Percentiles rank a stretch among this genome's conserved stretches.
These are phyloP conservation scores for Gloeostereum incarnatum DNA, from an alignment of 768 basidiomycete species.

Conservation along the genomic window DNA sequence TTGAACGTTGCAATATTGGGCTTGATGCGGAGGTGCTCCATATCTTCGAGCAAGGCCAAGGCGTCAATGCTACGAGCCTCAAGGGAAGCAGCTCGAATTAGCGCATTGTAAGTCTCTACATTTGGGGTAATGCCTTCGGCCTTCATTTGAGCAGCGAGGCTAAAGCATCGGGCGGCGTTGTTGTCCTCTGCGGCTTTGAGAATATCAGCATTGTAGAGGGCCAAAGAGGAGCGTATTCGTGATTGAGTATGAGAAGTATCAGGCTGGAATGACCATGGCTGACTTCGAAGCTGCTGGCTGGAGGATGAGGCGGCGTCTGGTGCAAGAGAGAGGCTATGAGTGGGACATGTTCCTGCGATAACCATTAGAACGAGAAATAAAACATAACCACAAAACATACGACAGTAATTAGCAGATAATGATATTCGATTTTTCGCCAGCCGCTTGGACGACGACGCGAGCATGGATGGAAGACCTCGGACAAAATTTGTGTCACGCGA, in stretches of 20 bases:
- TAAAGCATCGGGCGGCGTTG: constrained; percentile 30
- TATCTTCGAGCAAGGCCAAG: constrained; percentile 63
- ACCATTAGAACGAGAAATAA: background rate
- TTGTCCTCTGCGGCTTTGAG: constrained; percentile 24
- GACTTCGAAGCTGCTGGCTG: constrained; percentile 1
- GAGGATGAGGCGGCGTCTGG: background rate
- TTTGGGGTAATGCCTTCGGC: constrained; percentile 40
- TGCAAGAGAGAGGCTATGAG: background rate
- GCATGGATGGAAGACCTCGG: background rate
- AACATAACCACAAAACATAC: too few relatives aligned
- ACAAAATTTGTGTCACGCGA: constrained; percentile 2
- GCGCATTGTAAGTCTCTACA: constrained; percentile 41
- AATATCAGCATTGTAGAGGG: constrained; percentile 24
- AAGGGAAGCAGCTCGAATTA: constrained; percentile 40
- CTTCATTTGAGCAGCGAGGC: constrained; percentile 51
- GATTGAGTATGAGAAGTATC: constrained; percentile 17
- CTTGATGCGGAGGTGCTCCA: constrained; percentile 38
- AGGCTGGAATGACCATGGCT: constrained; percentile 8
- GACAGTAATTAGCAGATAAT: too few relatives aligned
- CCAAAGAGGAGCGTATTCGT: constrained; percentile 11
- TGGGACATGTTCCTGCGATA: background rate
- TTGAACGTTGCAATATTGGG: constrained; percentile 48
- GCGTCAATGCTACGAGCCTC: constrained; percentile 39
- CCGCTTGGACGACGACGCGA: too few relatives aligned
- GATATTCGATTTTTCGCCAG: too few relatives aligned